Conservation (phyloP, 2,329 filamentous ascomycete genomes). For the Scolecobasidium constrictum region DNA sequence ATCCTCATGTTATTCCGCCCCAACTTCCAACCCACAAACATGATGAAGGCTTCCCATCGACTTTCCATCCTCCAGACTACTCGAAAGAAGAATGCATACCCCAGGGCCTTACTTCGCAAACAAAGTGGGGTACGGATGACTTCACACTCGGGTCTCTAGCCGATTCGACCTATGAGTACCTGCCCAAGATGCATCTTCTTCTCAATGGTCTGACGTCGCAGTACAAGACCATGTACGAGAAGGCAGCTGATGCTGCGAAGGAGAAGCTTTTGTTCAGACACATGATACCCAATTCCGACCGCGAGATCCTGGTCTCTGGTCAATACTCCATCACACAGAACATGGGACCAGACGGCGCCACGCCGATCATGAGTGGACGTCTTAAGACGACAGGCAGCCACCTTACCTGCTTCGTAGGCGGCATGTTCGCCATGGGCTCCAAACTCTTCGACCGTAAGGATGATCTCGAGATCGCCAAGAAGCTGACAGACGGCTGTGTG, state of each 20-base stretch:
- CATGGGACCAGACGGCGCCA: slow-evolving; percentile 13
- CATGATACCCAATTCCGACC: slow-evolving; percentile 30
- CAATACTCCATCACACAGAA: slow-evolving; percentile 25
- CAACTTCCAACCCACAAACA: neutral
- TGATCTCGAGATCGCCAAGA: slow-evolving; percentile 45
- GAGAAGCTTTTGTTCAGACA: slow-evolving; percentile 34
- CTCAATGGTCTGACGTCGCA: slow-evolving; percentile 20
- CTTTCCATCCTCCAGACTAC: slow-evolving; percentile 7
- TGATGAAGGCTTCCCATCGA: neutral
- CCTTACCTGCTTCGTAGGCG: slow-evolving; percentile 59
- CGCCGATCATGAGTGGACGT: slow-evolving; percentile 11
- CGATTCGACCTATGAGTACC: slow-evolving; percentile 24
- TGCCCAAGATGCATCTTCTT: slow-evolving; percentile 18
- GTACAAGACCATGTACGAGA: slow-evolving; percentile 36
- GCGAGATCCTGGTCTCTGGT: slow-evolving; percentile 39
- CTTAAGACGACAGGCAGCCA: slow-evolving; percentile 42
- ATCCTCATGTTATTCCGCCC: neutral
- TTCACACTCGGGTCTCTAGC: slow-evolving; percentile 23
- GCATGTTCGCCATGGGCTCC: slow-evolving; percentile 58
- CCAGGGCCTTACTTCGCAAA: slow-evolving; percentile 46
- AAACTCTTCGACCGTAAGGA: slow-evolving; percentile 45
- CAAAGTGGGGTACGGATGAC: slow-evolving; percentile 33
- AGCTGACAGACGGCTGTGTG: slow-evolving; percentile 52
- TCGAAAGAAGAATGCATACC: slow-evolving; percentile 36
- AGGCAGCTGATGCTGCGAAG: slow-evolving; percentile 36